Evolutionary conservation across 2,329 filamentous ascomycete genomes (phyloP).

Genomic region (Scopulariopsis brevicaulis): DNA sequence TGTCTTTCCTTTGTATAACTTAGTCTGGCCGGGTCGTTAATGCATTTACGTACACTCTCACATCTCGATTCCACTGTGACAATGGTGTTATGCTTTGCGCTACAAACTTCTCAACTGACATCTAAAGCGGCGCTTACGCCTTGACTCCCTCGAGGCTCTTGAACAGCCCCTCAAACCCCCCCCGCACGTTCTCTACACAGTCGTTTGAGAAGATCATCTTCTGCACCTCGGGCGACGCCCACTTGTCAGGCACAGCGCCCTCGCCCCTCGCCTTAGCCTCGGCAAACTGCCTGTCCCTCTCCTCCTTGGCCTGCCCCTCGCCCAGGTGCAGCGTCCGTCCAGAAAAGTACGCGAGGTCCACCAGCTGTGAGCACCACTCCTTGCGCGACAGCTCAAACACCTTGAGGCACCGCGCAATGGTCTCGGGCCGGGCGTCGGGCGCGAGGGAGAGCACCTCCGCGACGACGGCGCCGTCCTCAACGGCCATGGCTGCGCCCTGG

Average conservation of each 20-base stretch:
- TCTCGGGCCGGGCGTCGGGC: constrained; percentile 20
- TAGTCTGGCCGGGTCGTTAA: background rate
- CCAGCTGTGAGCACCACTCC: constrained; percentile 38
- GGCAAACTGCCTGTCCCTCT: constrained; percentile 45
- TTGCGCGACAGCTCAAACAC: constrained; percentile 46
- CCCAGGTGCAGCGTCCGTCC: constrained; percentile 45
- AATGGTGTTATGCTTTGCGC: background rate
- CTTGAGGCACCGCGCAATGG: constrained; percentile 35
- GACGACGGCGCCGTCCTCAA: constrained; percentile 54
- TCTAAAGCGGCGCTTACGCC: background rate
- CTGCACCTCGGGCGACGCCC: constrained; percentile 60
- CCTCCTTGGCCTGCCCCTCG: constrained; percentile 45
- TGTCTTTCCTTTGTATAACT: background rate
- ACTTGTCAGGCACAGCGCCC: constrained; percentile 51
- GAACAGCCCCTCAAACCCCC: constrained; percentile 36
- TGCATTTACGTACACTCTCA: background rate
- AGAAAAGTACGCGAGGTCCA: constrained; percentile 39
- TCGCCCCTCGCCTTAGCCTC: constrained; percentile 36
- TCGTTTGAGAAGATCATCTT: constrained; percentile 55
- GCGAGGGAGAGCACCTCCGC: constrained; percentile 36
- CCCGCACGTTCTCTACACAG: constrained; percentile 40
- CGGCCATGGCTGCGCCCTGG: constrained; percentile 57
- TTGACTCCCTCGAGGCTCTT: constrained; percentile 9
- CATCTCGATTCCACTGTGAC: background rate
- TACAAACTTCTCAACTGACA: background rate